phyloP scores from a whole-genome alignment of 2,329 filamentous ascomycete genomes.

The Sclerotinia trifoliorum region DNA sequence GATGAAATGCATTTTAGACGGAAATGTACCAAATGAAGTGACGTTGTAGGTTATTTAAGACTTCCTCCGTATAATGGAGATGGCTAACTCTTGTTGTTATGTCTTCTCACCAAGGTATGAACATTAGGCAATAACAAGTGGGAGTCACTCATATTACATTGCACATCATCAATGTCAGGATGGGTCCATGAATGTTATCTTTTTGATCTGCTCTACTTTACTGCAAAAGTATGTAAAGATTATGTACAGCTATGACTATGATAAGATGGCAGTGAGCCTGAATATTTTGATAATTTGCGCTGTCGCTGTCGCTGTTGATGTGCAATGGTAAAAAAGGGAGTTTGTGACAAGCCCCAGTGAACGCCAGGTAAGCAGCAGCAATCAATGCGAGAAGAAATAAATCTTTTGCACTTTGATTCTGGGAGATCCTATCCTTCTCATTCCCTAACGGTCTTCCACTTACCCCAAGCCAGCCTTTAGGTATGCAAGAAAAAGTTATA shows the following conservation, averaged over 20 bases:
- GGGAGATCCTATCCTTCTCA: conserved; percentile 32
- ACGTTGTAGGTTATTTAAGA: neutral
- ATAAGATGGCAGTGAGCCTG: conserved; percentile 1
- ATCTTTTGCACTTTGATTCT: conserved; percentile 26
- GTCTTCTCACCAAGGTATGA: neutral
- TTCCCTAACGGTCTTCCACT: conserved; percentile 14
- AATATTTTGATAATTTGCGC: neutral
- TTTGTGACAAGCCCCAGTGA: conserved; percentile 3
- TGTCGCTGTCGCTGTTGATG: conserved; percentile 5
- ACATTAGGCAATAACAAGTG: conserved; percentile 2
- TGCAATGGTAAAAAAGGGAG: conserved; percentile 8
- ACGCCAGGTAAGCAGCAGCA: conserved; percentile 34
- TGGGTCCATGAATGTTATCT: neutral
- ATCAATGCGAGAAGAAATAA: conserved; percentile 25
- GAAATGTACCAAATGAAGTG: neutral
- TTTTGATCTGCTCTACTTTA: neutral
- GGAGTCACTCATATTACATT: neutral
- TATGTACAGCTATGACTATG: neutral
- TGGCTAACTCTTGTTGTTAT: neutral
- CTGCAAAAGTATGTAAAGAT: neutral
- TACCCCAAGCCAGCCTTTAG: conserved; percentile 3
- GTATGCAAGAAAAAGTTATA: conserved; percentile 25
- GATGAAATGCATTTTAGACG: neutral
- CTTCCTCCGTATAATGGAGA: neutral
- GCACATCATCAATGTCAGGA: neutral